Conservation (phyloP, 2,329 filamentous ascomycete genomes). For the Emmonsia crescens region DNA sequence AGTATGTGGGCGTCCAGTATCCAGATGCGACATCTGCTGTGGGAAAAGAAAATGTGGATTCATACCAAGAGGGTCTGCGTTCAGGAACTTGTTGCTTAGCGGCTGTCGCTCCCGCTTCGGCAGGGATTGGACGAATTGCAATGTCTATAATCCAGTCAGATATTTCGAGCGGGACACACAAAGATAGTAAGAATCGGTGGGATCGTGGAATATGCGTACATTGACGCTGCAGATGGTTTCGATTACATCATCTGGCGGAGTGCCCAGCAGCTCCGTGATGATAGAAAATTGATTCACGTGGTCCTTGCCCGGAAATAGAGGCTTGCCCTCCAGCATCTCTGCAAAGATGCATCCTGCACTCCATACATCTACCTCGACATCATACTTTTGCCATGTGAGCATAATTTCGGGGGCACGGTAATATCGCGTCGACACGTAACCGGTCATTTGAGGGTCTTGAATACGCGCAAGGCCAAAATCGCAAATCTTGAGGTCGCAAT, state of each 20-base stretch:
- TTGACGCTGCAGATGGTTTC: constrained; percentile 98
- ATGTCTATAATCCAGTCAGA: constrained; percentile 48
- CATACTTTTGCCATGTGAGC: constrained; percentile 99
- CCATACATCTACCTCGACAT: constrained; percentile 98
- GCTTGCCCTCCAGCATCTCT: constrained; percentile 62
- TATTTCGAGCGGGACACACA: neutral
- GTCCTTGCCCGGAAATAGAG: constrained; percentile 95
- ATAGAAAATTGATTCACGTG: constrained; percentile 99
- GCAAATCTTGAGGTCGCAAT: constrained; percentile 99
- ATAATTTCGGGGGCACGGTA: constrained; percentile 98
- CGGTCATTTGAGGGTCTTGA: constrained; percentile 98
- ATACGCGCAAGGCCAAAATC: constrained; percentile 96
- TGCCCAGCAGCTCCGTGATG: constrained; percentile 93
- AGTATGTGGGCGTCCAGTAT: neutral
- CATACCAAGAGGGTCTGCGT: constrained; percentile 74
- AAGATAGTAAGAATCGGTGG: neutral
- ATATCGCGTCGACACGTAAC: constrained; percentile 96
- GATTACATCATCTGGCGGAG: constrained; percentile 95
- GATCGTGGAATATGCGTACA: constrained; percentile 42
- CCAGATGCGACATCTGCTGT: constrained; percentile 6
- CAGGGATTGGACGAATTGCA: constrained; percentile 93
- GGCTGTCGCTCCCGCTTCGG: constrained; percentile 89
- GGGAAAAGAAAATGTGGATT: constrained; percentile 6
- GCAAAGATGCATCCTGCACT: constrained; percentile 38
- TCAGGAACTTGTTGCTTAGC: constrained; percentile 82